These are phyloP conservation scores for Ceratobasidium sp. DNA, from an alignment of 1,284 basidiomycete genomes.

Conservation along the genomic window DNA sequence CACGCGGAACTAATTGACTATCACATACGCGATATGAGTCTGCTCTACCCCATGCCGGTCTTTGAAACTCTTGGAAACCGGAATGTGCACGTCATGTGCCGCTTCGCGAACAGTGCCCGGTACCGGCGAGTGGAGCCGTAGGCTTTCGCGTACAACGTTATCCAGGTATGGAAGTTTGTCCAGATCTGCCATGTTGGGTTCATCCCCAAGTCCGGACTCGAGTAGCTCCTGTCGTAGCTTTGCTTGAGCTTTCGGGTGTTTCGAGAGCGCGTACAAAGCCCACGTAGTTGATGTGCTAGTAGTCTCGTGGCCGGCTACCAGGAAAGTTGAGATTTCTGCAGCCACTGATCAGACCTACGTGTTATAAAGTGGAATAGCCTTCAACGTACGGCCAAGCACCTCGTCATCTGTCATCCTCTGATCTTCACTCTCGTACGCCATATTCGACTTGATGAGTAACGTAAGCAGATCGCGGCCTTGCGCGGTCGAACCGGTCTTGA, in stretches of 20 bases:
- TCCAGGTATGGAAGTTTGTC: conserved; percentile 56
- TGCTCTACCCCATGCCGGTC: conserved; percentile 58
- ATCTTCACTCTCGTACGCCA: conserved; percentile 53
- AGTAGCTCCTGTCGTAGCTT: conserved; percentile 76
- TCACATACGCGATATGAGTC: conserved; percentile 59
- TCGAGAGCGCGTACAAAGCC: conserved; percentile 72
- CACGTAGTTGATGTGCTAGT: conserved; percentile 54
- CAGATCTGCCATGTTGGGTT: conserved; percentile 56
- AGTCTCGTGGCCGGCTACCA: conserved; percentile 39
- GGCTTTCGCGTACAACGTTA: conserved; percentile 54
- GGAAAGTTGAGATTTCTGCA: conserved; percentile 11
- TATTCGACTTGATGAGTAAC: conserved; percentile 55
- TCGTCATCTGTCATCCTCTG: conserved; percentile 45
- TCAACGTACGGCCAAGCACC: conserved; percentile 43
- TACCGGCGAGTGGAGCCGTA: conserved; percentile 51
- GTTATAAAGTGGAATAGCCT: too few relatives aligned
- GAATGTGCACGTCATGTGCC: conserved; percentile 53
- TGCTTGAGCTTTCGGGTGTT: conserved; percentile 65
- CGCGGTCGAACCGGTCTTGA: conserved; percentile 16
- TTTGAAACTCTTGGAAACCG: conserved; percentile 55
- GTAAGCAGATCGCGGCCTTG: conserved; percentile 50
- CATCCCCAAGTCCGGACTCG: conserved; percentile 56
- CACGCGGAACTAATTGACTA: conserved; percentile 53
- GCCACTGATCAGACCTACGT: background rate
- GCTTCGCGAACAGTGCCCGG: conserved; percentile 50